phyloP scores from a whole-genome alignment of 495 filamentous ascomycete genomes.

The Talaromyces trachyspermus region DNA sequence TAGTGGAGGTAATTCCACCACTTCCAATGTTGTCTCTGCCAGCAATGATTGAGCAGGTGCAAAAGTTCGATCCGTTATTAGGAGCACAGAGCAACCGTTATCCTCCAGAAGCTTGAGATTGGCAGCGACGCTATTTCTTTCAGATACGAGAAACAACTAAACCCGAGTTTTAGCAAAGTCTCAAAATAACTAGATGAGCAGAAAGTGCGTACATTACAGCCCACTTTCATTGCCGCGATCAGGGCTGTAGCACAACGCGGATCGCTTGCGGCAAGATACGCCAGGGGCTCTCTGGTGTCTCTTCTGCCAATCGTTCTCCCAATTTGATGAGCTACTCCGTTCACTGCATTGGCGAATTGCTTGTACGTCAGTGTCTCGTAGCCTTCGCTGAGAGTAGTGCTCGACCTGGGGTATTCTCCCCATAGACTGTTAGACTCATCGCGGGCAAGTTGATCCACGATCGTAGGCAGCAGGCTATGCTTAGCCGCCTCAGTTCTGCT shows the following conservation, averaged over 20 bases:
- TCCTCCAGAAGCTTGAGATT: not conserved
- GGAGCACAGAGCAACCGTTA: not conserved
- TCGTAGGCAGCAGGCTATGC: not conserved
- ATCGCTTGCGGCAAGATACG: not conserved
- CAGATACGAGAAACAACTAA: not conserved
- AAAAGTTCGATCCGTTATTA: not conserved
- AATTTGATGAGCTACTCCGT: too few species aligned
- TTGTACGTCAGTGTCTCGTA: conserved; percentile 11
- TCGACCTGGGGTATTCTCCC: not conserved
- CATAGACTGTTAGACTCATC: not conserved
- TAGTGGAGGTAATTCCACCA: too few species aligned
- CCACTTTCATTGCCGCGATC: not conserved
- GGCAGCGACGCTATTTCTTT: not conserved
- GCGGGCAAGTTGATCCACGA: not conserved
- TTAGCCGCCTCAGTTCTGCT: not conserved
- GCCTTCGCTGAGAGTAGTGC: not conserved
- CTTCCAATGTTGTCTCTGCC: too few species aligned
- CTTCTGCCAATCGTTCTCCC: too few species aligned
- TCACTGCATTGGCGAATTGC: conserved; percentile 15
- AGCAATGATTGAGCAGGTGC: not conserved
- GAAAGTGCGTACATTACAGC: not conserved
- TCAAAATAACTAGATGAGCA: too few species aligned
- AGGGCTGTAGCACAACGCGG: not conserved
- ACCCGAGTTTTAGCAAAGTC: too few species aligned
- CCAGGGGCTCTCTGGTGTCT: not conserved